Base-by-base conservation (phyloP, 2,329 filamentous ascomycete species). In the Hawksworthiomyces lignivorus region DNA sequence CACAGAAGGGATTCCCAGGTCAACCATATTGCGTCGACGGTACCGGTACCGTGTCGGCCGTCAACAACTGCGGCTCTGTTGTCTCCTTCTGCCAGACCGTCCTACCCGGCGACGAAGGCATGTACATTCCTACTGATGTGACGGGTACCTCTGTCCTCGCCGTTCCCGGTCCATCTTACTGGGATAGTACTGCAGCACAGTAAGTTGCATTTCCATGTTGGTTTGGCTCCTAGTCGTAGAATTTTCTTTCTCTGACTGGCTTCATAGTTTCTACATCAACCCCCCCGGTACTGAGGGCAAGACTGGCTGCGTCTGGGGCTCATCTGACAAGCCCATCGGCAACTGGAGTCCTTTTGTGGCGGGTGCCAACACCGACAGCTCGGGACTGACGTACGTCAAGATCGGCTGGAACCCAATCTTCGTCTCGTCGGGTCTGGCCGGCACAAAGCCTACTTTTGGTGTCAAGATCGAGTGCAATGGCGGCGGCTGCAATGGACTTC, bases 21-120 rank as follows among this genome's bases (percentile, higher is more conserved):
- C 68, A 77, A 54, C 74, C 78, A 5, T 83, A 85, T 62, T 90
- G 85, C 60, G 74, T 82, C 37, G 67, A 78, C 30, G 84, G 84
- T 34, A 77, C 76, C 17, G 82, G 81, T 32, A 57, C 77, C 7
- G 71, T 89, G 41, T 65, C 69, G 43, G 84, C 73, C 27, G 67
- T 78, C 47, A 89, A 87, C 66, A 79, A 80, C 51, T 75, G 73
- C 48, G 72, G 75, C 33, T 64, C 67, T 27, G 56, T 70, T 12
- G 73, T 87, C 41, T 77, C 84, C 3, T 86, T 84, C 62, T 89
- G 84, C 62, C 84, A 89, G 62, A 89, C 84, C 5, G 81, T 87
- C 12, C 63, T 88, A 47, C 84, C 84, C 15, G 84, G 84, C 37
- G 82, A 87, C 54, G 84, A 89, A 64, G 81, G 81, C 47, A 89